Evolutionary conservation across 345 rosid species (phyloP).

Genomic region (Camelina neglecta): DNA sequence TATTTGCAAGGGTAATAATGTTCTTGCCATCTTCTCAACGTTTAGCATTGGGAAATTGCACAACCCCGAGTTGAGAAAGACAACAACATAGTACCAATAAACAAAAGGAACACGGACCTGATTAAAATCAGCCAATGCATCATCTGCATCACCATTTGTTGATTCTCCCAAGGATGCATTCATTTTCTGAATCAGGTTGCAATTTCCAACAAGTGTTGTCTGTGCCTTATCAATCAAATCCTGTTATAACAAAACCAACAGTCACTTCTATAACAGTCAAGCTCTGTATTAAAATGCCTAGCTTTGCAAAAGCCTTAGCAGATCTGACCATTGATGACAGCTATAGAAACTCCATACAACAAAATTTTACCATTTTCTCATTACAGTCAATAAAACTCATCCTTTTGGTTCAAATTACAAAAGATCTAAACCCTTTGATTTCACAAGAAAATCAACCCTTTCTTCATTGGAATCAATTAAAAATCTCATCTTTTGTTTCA

Average conservation of each 20-base stretch:
- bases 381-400: not conserved
- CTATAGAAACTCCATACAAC: no score
- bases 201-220: constrained; percentile 72
- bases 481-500: no score
- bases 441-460: not conserved
- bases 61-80: not conserved
- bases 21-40: constrained; percentile 28
- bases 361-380: not conserved
- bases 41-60: constrained; percentile 51
- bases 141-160: constrained; percentile 48
- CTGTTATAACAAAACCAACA: constrained; percentile 47
- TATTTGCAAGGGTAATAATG: constrained; percentile 15
- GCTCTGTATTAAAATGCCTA: not conserved
- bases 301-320: not conserved
- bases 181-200: constrained; percentile 65
- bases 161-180: constrained; percentile 62
- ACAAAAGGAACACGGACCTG: constrained; percentile 52
- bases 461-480: no score
- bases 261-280: constrained; percentile 1
- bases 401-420: not conserved
- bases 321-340: not conserved
- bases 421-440: no score
- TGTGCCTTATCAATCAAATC: constrained; percentile 90
- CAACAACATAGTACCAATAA: not conserved
- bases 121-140: constrained; percentile 76